A percentile compares a stretch with the other conserved stretches of the same genome.
phyloP scores from a whole-genome alignment of 768 basidiomycete genomes.

The Suillus placidus region DNA sequence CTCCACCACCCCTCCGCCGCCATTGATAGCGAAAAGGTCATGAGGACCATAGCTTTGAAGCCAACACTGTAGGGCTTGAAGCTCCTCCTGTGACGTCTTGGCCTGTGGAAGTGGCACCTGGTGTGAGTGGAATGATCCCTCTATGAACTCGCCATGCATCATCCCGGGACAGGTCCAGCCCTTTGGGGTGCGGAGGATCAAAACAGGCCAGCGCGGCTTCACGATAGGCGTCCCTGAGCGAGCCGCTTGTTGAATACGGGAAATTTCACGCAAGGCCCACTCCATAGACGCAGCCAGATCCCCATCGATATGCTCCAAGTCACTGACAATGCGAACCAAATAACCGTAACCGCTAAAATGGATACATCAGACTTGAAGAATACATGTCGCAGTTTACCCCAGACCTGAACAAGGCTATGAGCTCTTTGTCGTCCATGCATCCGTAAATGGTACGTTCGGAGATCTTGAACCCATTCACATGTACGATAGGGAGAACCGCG shows the following conservation, averaged over 20 bases:
- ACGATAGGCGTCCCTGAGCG: conserved; percentile 73
- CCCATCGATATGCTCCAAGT: conserved; percentile 65
- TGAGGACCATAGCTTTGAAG: conserved; percentile 68
- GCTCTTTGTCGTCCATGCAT: conserved; percentile 87
- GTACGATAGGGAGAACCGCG: conserved; percentile 88
- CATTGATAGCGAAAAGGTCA: conserved; percentile 58
- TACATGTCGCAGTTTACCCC: conserved; percentile 14
- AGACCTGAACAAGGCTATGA: conserved; percentile 73
- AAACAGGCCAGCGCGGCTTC: conserved; percentile 91
- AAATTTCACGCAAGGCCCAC: conserved; percentile 77
- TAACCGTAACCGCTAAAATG: conserved; percentile 77
- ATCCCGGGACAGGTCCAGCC: conserved; percentile 71
- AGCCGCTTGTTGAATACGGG: conserved; percentile 78
- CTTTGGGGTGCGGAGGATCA: conserved; percentile 87
- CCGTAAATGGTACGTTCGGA: conserved; percentile 89
- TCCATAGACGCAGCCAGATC: conserved; percentile 82
- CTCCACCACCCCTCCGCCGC: conserved; percentile 25
- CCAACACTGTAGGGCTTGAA: conserved; percentile 69
- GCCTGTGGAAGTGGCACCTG: conserved; percentile 85
- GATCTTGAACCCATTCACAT: conserved; percentile 89
- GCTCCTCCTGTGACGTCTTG: conserved; percentile 64
- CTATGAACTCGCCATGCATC: conserved; percentile 70
- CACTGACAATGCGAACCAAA: conserved; percentile 80
- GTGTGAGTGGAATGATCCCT: conserved; percentile 83
- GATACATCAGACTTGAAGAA: conserved; percentile 10